phyloP scores from a whole-genome alignment of 148 eudicot species.

The Limonium bicolor region DNA sequence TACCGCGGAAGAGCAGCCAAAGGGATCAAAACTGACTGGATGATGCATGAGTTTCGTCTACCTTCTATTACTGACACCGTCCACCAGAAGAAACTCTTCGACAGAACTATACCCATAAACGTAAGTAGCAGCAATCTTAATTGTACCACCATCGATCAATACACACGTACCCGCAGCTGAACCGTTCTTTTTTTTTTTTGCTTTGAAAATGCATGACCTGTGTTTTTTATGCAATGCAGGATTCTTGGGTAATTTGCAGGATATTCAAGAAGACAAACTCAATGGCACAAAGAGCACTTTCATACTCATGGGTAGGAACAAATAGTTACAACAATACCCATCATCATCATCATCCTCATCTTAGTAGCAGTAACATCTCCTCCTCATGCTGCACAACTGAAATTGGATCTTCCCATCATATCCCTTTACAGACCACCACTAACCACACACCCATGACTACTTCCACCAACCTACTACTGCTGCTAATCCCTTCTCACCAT shows the following conservation, averaged over 20 bases:
- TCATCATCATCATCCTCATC: slow-evolving; percentile 3
- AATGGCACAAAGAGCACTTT: slow-evolving; percentile 51
- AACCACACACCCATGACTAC: too few relatives aligned
- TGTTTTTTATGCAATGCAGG: slow-evolving; percentile 23
- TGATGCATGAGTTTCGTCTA: slow-evolving; percentile 72
- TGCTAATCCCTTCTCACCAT: too few relatives aligned
- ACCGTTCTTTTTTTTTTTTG: background rate
- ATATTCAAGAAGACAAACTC: slow-evolving; percentile 82
- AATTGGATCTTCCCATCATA: slow-evolving; percentile 19
- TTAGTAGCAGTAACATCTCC: slow-evolving; percentile 37
- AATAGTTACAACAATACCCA: background rate
- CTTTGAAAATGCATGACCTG: background rate
- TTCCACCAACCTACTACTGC: too few relatives aligned
- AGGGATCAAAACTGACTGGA: slow-evolving; percentile 62
- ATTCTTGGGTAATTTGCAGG: slow-evolving; percentile 88
- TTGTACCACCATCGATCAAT: background rate
- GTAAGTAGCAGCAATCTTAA: slow-evolving; percentile 14
- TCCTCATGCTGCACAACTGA: slow-evolving; percentile 32
- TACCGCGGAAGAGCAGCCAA: slow-evolving; percentile 46
- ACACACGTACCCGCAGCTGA: background rate
- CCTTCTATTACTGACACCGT: slow-evolving; percentile 22
- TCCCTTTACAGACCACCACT: too few relatives aligned
- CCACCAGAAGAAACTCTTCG: slow-evolving; percentile 17
- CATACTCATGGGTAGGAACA: slow-evolving; percentile 56
- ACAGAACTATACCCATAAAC: slow-evolving; percentile 18